Conservation (phyloP, 2,329 filamentous ascomycete genomes). For the Phialocephala sp. region DNA sequence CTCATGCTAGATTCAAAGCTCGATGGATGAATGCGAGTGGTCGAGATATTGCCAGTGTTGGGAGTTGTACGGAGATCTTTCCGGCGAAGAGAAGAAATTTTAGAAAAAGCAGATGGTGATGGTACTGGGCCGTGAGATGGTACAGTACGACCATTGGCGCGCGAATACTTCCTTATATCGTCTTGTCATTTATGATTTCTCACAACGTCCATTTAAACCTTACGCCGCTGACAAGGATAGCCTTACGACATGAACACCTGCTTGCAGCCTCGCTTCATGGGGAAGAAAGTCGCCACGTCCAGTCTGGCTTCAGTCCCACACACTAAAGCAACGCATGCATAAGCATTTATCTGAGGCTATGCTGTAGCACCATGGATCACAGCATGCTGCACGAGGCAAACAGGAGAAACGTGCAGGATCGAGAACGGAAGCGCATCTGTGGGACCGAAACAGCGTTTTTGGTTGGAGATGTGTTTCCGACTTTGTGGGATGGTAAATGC, state of each 20-base stretch:
- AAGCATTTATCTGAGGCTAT: not conserved
- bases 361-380: not conserved
- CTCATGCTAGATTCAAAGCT: not conserved
- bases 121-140: no score
- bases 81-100: no score
- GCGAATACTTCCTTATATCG: not conserved
- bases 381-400: conserved; percentile 12
- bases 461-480: conserved; percentile 17
- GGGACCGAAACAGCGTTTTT: not conserved
- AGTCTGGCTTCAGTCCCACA: not conserved
- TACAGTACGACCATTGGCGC: no score
- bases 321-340: not conserved
- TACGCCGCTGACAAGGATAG: not conserved
- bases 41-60: no score
- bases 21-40: no score
- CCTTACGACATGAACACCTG: not conserved
- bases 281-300: no score
- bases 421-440: not conserved
- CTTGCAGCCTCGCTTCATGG: not conserved
- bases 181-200: not conserved
- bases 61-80: no score
- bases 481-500: not conserved
- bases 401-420: conserved; percentile 13
- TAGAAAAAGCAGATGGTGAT: no score
- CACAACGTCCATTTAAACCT: conserved; percentile 2